Base-by-base conservation (phyloP, 2,329 filamentous ascomycete species). In the Sphaerulina populicola region DNA sequence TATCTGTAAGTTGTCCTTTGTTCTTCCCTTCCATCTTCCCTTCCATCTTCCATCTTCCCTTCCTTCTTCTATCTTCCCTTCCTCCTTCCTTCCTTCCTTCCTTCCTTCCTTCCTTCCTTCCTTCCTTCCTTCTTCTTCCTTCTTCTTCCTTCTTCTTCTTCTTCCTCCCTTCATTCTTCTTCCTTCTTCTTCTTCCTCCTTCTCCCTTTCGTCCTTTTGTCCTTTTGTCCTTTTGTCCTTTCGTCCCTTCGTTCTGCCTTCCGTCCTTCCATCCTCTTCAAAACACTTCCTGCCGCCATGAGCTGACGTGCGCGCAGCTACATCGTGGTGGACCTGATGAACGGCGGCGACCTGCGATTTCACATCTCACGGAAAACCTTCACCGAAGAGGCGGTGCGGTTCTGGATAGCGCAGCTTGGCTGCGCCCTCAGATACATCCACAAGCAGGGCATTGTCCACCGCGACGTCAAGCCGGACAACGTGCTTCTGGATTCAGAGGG, bases 291-390 rank as follows among this genome's bases (percentile, higher is more conserved):
- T 71, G 57, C 68, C 60, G 27, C 42, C n/a, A 44, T 35, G 40
- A n/a, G 47, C 54, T 59, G 52, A 57, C 41, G 40, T 46, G 10
- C 23, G 30, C 35, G 15, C 66, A 85, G 82, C 65, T 87, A 98
- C 69, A 82, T 98, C 49, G 91, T 98, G 47, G 89, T 98, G 57
- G 93, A 98, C 72, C 74, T 98, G 54, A 98, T 98, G 93, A 97
- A 85, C 65, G 93, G 93, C 52, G 93, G 93, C 64, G 93, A 98
- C 71, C 72, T 98, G 57, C 84, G 93, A 66, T 98, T 97, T 69
- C 93, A 98, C 72, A 97, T 98, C 60, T 95, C 93, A 51, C 80
- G 93, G 65, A 97, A 97, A 72, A 93, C 90, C 1, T 97, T 98
- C 67, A 98, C 91, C 40, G 93, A 98, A 71, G 93, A 97, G 46